Conservation (phyloP, 768 basidiomycete species). For the Albatrellus ellisii region DNA sequence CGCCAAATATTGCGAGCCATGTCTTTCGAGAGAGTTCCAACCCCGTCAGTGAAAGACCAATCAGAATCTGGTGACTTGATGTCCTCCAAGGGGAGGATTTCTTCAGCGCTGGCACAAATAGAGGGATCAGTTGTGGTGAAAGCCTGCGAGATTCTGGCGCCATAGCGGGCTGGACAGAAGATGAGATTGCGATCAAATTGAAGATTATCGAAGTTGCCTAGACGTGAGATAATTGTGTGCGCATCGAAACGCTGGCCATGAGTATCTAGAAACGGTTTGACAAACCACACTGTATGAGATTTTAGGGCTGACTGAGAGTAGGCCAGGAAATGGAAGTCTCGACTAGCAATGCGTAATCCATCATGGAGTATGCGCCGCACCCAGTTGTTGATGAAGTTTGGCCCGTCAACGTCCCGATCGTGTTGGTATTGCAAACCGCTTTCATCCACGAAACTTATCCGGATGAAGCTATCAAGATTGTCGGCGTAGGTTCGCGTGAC, state of each 20-base stretch:
- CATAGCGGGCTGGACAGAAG: conserved; percentile 57
- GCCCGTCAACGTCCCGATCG: conserved; percentile 42
- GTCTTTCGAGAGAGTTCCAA: conserved; percentile 46
- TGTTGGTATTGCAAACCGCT: conserved; percentile 36
- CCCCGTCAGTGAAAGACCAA: conserved; percentile 57
- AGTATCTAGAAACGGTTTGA: conserved; percentile 34
- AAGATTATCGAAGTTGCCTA: conserved; percentile 42
- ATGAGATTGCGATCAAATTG: conserved; percentile 32
- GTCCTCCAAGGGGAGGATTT: conserved; percentile 33
- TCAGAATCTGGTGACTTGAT: conserved; percentile 23
- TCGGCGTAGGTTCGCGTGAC: conserved; percentile 39
- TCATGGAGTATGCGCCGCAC: conserved; percentile 30
- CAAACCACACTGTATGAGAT: conserved; percentile 45
- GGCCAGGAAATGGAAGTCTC: conserved; percentile 48
- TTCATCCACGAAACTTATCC: conserved; percentile 54
- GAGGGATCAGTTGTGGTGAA: conserved; percentile 65
- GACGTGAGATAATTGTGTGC: conserved; percentile 33
- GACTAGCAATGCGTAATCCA: conserved; percentile 41
- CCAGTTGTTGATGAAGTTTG: conserved; percentile 32
- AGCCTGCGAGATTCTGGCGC: conserved; percentile 57
- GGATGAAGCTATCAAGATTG: conserved; percentile 42
- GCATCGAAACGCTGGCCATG: conserved; percentile 23
- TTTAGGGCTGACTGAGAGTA: conserved; percentile 70
- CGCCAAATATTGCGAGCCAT: conserved; percentile 36
- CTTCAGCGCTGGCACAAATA: conserved; percentile 26